Base-by-base conservation (phyloP, 192 early-diverging fungal genomes). In the Coemansia sp. region DNA sequence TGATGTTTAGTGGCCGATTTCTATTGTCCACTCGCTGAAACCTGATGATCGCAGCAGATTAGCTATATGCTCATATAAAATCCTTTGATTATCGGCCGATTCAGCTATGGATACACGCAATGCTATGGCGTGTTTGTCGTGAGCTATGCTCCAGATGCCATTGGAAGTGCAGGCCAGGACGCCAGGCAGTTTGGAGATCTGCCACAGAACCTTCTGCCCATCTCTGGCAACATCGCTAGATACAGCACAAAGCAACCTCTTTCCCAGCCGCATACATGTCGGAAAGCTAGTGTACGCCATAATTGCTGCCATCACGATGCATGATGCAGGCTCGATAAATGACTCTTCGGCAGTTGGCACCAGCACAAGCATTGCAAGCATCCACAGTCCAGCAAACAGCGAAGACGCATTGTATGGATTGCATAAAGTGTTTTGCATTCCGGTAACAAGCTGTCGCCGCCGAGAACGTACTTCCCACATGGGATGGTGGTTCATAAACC, bases 381-480 rank as follows among this genome's bases (percentile, higher is more conserved):
- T 61, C 62, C 66, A 76, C 51, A 55, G 9, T 0, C 67, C 61
- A 2, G 59, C 72, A 50, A 56, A 42, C 37, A 75, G 48, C 53
- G 72, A 65, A 16, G 54, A 49, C 0, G 35, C 36, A 58, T 75
- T 75, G 55, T 55, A 61, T 33, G 72, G 72, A 48, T 75, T 75
- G 19, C 47, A 48, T 28, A 64, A 10, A 3, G 45, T 50, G 28
- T 75, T 68, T 40, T 75, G 65, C 58, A 61, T 35, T 49, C 38
- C 51, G 10, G 38, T 30, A 21, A 30, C 28, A n/a, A 18, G 6
- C 14, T 61, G 55, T 23, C 37, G 40, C 39, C 26, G 55, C 18
- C 23, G 15, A 16, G 52, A 48, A 31, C 62, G 55, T 13, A 57
- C 40, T 45, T 65, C 57, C 72, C 72, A 75, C 41, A 61, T 38